Base-by-base conservation (phyloP, 1,284 basidiomycete genomes). In the Ustilago trichophora region DNA sequence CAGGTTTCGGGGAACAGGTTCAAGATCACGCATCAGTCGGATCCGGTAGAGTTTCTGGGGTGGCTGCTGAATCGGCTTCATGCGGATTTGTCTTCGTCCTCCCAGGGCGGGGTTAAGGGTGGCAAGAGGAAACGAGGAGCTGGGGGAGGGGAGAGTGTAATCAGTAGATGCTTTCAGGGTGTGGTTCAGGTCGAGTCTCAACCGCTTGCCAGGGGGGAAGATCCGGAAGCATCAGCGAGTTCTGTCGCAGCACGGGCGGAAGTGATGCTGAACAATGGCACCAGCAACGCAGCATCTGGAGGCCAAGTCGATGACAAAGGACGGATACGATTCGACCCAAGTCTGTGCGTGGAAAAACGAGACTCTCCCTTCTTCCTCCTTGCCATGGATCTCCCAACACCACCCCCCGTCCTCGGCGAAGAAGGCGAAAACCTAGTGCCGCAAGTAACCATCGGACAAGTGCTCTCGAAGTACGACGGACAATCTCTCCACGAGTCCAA, bases 381-480 rank as follows among this genome's bases (percentile, higher is more conserved):
- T 32, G 91, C 94, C 0, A 88, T 98, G 40, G 96, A 99, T 83
- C 87, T 98, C 15, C 96, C 96, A 1, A 18, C 60, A 1, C 90
- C 95, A 0, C 93, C 93, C 16, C 96, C 96, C 2, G 85, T 99
- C 35, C 98, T 98, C 83, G 94, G 97, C 80, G 87, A 94, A 41
- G 64, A 72, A 18, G 92, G 95, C 83, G 96, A 97, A 83, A 97
- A 98, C 80, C 98, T 98, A 81, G 96, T 98, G 60, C 96, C 96
- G 16, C 96, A 99, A 85, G 92, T 97, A 38, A 90, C 90, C 41
- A 88, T 99, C 58, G 88, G 93, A 42, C 88, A 90, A 13, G 89
- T 98, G 11, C 86, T 98, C n/a, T 87, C 91, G 36, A 99, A 98
- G 83, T 99, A 95, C 83, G 93, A 98, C 82, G 96, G 96, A 25